Percentiles rank a stretch among this genome's conserved stretches.
Conservation (phyloP, 1,139 yeast species). For the Protomyces arabidopsidicola region DNA sequence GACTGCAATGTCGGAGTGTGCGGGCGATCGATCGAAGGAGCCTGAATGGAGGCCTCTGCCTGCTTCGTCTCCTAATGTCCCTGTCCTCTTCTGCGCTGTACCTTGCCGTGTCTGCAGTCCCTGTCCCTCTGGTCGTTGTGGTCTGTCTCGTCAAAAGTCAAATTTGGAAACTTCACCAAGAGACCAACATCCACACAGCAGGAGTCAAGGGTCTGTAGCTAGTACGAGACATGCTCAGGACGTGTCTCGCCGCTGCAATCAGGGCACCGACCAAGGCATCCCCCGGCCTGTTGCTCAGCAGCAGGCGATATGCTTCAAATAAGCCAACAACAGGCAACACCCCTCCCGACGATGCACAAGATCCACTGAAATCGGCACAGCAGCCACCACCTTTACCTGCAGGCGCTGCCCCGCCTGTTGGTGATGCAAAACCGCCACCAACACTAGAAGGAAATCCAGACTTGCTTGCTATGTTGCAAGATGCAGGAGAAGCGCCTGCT, state of each 20-base stretch:
- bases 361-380: not conserved
- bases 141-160: too few relatives aligned
- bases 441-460: slow-evolving; percentile 19
- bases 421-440: slow-evolving; percentile 8
- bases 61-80: too few relatives aligned
- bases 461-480: slow-evolving; percentile 11
- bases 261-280: not conserved
- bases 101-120: too few relatives aligned
- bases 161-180: too few relatives aligned
- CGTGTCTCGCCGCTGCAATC: not conserved
- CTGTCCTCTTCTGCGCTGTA: too few relatives aligned
- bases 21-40: too few relatives aligned
- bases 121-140: too few relatives aligned
- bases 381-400: not conserved
- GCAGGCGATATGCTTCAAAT: not conserved
- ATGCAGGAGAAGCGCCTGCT: slow-evolving; percentile 13
- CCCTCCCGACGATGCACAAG: too few relatives aligned
- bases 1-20: not conserved
- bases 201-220: too few relatives aligned
- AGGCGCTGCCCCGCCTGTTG: not conserved
- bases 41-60: too few relatives aligned
- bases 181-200: too few relatives aligned
- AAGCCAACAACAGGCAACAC: not conserved
- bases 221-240: not conserved
- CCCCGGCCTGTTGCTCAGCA: not conserved